Conservation (phyloP, 1,139 yeast species). For the Protomyces inouyei region DNA sequence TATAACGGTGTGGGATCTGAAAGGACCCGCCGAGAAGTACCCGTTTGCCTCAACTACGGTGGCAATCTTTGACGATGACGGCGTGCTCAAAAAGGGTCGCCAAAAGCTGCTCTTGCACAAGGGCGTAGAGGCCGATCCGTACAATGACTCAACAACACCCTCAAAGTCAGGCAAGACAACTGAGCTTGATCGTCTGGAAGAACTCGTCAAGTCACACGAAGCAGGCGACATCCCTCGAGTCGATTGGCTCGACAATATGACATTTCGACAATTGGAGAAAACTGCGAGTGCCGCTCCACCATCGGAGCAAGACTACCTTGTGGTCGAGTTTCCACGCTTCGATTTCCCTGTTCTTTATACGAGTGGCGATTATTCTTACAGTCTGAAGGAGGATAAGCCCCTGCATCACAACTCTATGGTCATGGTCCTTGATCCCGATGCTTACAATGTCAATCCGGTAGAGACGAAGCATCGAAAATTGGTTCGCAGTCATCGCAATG, state of each 20-base stretch:
- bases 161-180: slow-evolving; percentile 36
- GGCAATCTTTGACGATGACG: slow-evolving; percentile 51
- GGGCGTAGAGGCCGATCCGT: slow-evolving; percentile 40
- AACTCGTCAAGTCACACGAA: slow-evolving; percentile 57
- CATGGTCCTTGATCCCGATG: slow-evolving; percentile 62
- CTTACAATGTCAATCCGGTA: slow-evolving; percentile 65
- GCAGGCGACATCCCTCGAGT: slow-evolving; percentile 59
- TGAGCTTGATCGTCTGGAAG: slow-evolving; percentile 48
- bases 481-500: slow-evolving; percentile 74
- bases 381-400: slow-evolving; percentile 37
- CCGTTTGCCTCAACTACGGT: slow-evolving; percentile 56
- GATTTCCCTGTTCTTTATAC: slow-evolving; percentile 74
- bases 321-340: slow-evolving; percentile 68
- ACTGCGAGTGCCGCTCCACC: slow-evolving; percentile 39
- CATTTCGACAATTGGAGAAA: slow-evolving; percentile 55
- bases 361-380: slow-evolving; percentile 30
- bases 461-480: slow-evolving; percentile 80
- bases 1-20: slow-evolving; percentile 63
- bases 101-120: slow-evolving; percentile 49
- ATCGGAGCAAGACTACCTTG: slow-evolving; percentile 43
- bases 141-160: slow-evolving; percentile 36
- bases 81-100: slow-evolving; percentile 54
- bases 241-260: slow-evolving; percentile 72
- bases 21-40: slow-evolving; percentile 49
- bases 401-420: slow-evolving; percentile 44